A percentile compares a stretch with the other conserved stretches of the same genome.
Evolutionary conservation across 2,329 filamentous ascomycete genomes (phyloP).

Genomic region (Xylaria sp.): DNA sequence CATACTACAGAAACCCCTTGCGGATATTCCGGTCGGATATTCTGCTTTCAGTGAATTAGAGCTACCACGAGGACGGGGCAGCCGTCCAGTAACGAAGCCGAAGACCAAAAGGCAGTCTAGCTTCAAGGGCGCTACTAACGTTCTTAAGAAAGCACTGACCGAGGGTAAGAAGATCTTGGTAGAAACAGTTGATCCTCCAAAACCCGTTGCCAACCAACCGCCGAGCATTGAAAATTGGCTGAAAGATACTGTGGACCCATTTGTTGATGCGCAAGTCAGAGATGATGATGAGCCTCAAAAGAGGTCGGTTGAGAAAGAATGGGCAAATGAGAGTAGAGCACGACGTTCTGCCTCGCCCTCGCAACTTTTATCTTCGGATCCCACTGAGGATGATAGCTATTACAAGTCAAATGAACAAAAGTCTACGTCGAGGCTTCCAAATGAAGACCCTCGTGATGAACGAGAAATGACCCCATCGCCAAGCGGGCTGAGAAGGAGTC

Average conservation of each 20-base stretch:
- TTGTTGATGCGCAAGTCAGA: conserved; percentile 58
- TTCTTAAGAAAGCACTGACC: conserved; percentile 72
- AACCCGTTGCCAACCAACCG: conserved; percentile 65
- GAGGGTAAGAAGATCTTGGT: conserved; percentile 74
- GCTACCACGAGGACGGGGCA: conserved; percentile 62
- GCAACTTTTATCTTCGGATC: conserved; percentile 38
- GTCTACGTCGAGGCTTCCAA: conserved; percentile 19
- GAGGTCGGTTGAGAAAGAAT: conserved; percentile 52
- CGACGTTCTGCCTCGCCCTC: conserved; percentile 42
- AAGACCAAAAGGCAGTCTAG: conserved; percentile 66
- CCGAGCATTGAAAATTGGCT: conserved; percentile 75
- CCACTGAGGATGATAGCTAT: conserved; percentile 33
- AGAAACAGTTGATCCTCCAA: conserved; percentile 66
- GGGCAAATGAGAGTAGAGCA: conserved; percentile 50
- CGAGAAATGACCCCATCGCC: conserved; percentile 52
- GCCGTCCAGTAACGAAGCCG: conserved; percentile 55
- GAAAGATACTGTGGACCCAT: conserved; percentile 70
- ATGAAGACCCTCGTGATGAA: conserved; percentile 44
- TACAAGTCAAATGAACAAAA: conserved; percentile 32
- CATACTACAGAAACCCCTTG: conserved; percentile 63
- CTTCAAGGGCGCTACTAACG: conserved; percentile 70
- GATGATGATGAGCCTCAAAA: conserved; percentile 46
- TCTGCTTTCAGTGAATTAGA: conserved; percentile 75
- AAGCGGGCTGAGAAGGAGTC: conserved; percentile 63
- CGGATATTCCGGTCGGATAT: conserved; percentile 71